Evolutionary conservation across 23 red algal genomes (phyloP).

Genomic region (Agarophyton chilense): DNA sequence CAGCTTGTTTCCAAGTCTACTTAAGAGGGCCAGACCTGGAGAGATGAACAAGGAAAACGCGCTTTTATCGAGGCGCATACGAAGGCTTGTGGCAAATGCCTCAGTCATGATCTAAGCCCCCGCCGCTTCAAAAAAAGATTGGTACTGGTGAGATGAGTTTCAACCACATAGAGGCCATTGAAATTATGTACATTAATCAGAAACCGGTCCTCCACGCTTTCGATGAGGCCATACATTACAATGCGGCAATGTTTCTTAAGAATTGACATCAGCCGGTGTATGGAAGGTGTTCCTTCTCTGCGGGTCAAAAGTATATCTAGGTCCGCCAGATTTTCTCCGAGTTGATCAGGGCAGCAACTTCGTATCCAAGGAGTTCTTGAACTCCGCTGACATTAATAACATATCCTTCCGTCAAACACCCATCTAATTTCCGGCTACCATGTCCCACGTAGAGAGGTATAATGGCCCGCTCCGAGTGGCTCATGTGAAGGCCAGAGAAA

Average conservation of each 20-base stretch:
- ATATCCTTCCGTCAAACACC: neutral
- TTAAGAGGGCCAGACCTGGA: neutral
- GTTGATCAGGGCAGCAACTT: neutral
- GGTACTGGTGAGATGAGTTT: constrained; percentile 9
- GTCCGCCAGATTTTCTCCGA: constrained; percentile 20
- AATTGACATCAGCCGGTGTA: neutral
- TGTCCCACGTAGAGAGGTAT: constrained; percentile 17
- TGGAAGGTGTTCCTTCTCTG: neutral
- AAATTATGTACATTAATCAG: constrained; percentile 7
- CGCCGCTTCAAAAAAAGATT: constrained; percentile 9
- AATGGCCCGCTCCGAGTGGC: neutral
- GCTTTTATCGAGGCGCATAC: neutral
- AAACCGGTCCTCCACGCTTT: constrained; percentile 16
- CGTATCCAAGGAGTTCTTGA: neutral
- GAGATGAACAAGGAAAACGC: neutral
- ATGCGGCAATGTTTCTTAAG: neutral
- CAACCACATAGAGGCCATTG: constrained; percentile 13
- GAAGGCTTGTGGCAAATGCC: neutral
- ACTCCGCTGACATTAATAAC: neutral
- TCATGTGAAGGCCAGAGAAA: neutral
- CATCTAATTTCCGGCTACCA: neutral
- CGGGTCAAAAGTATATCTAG: neutral
- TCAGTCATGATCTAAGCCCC: neutral
- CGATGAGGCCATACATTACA: neutral
- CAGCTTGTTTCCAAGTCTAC: neutral